Evolutionary conservation across 306 rosid genomes (phyloP), one percentile per base, ranked within the genome.

Genomic region (Ceratonia siliqua): DNA sequence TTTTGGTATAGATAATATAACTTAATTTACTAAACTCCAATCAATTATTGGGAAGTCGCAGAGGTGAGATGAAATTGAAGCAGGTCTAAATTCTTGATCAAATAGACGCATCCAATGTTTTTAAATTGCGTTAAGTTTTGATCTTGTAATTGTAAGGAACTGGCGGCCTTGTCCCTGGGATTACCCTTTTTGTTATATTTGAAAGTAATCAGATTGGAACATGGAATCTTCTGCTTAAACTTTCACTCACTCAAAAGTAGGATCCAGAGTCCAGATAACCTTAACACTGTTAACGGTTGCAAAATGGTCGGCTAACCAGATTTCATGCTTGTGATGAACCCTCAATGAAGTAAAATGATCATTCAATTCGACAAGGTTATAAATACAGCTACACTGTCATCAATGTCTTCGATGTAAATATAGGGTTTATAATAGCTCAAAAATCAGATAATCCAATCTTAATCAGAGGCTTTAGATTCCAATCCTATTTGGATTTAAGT

Each of bases 171-270:
- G 48, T 13, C 15, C 33, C 15, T 13, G 9, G 45, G 35, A 43
- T 14, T 45, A 1, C 4, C 32, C 32, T 4, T 28, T 28, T 28
- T 28, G n/a, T n/a, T n/a, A n/a, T n/a, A n/a, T n/a, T n/a, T n/a
- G n/a, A n/a, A n/a, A n/a, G n/a, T n/a, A n/a, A n/a, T n/a, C n/a
- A n/a, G n/a, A n/a, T n/a, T 45, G 70, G 66, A 42, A 15, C 38
- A 66, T 30, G 38, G 68, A 42, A 54, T 12, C 57, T 20, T 66
- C 32, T 53, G 24, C 56, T 54, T 41, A 66, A 75, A 49, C 64
- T 63, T 22, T 36, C 39, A 24, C 71, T 58, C 22, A 22, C 41
- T 61, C 30, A 27, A 39, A 41, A 2, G 13, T 35, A 35, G 39
- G 22, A 71, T n/a, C n/a, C n/a, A n/a, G n/a, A n/a, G n/a, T 11